Evolutionary conservation across 2,329 filamentous ascomycete species (phyloP), one percentile per base, ranked within the genome.

Genomic region (Lizonia empirigonia): DNA sequence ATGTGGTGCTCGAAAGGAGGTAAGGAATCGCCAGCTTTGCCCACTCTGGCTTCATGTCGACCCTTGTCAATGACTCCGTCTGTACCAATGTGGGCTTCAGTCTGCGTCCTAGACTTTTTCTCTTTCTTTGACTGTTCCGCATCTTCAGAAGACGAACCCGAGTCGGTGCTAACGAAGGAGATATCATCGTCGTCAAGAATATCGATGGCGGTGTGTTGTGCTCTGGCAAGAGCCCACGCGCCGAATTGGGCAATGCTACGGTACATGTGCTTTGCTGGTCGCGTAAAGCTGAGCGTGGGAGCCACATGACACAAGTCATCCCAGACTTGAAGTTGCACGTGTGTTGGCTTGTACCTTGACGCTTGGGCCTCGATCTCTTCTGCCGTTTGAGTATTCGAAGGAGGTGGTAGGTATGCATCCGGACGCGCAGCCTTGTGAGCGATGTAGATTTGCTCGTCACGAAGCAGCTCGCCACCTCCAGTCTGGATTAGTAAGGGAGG

Each of bases 261-360:
- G 70, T 91, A 97, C 91, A 97, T 97, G 75, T 89, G 89, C 71
- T 97, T 97, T 36, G 93, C 94, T 0, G 94, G 94, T n/a, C 87
- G 83, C 0, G 93, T 97, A 71, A 96, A 97, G 64, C 90, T 96
- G n/a, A 97, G 80, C 0, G 92, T 97, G 1, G 93, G 90, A 0
- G 88, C 87, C 5, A 96, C 92, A 68, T 97, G 93, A 65, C 94
- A 97, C 2, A 97, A 78, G 63, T 96, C 89, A 50, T 97, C 93
- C 92, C 93, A 97, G 1, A 97, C 87, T 70, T 97, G 94, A 2
- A 99, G 80, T 69, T 97, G 91, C 0, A 97, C 93, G 62, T 96
- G 85, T 0, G 94, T 99, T 0, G 91, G 90, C 50, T 85, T 84
- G 72, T 90, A 95, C 55, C 81, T 85, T 22, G 87, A 86, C 52